A percentile compares a stretch with the other conserved stretches of the same genome.
These are phyloP conservation scores for Quercus bicolor DNA, from an alignment of 306 rosid species.

Conservation along the genomic window DNA sequence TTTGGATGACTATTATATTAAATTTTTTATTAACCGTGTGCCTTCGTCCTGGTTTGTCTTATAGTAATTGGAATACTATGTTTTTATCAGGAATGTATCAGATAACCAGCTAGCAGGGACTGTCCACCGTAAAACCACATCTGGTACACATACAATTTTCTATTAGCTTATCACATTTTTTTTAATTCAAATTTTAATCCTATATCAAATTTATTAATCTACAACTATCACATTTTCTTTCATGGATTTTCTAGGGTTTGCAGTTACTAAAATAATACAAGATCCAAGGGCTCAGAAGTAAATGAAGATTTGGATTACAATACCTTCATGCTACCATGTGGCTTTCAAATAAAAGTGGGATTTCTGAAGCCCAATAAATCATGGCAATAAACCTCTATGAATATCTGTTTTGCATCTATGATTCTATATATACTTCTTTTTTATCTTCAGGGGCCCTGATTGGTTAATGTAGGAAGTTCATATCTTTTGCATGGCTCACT, in stretches of 20 bases:
- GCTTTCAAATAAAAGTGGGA: background rate
- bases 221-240: background rate
- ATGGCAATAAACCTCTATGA: background rate
- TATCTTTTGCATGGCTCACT: background rate
- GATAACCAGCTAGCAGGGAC: conserved; percentile 11
- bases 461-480: background rate
- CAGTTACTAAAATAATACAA: conserved; percentile 24
- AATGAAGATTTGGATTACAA: background rate
- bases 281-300: conserved; percentile 10
- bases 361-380: background rate
- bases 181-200: no score
- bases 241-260: background rate
- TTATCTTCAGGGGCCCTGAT: no score
- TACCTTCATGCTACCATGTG: no score
- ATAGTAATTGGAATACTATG: background rate
- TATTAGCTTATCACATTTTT: background rate
- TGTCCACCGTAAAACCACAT: background rate
- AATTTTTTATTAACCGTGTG: background rate
- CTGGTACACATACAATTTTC: background rate
- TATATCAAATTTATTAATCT: background rate
- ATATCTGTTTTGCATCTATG: background rate
- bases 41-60: background rate
- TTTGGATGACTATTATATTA: background rate
- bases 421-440: background rate
- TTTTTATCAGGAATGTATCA: conserved; percentile 10